Evolutionary conservation across 306 rosid species (phyloP), one percentile per base, ranked within the genome.

Genomic region (Gastrolobium bilobum): DNA sequence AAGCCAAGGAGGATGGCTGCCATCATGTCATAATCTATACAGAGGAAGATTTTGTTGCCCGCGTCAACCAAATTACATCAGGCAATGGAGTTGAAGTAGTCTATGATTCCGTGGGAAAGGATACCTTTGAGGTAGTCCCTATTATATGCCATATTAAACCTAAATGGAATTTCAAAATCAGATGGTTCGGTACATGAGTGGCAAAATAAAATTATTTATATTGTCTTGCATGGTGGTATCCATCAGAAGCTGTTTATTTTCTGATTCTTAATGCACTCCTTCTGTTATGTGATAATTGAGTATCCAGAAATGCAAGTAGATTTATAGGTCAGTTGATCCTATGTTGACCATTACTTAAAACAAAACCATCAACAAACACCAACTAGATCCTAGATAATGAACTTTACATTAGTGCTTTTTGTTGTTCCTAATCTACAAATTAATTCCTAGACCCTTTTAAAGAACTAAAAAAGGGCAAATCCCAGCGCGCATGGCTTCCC

Each of bases 71-170:
- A 83, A 84, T 92, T 50, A 93, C 96, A 50, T 86, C 89, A 2
- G 94, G 92, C 77, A 88, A 85, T 48, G 97, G 94, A 66, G 96
- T 92, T 67, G 88, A 92, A 51, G 94, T 90, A 57, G 96, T 93
- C 80, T 93, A 90, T 53, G 97, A 92, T 83, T 87, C 97, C 61
- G 94, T 92, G 10, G 94, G 97, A 63, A 90, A 90, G 76, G 91
- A 89, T 38, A 90, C 97, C 33, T 93, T 90, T 50, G 75, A 89
- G 93, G 97, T 90, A 89, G 70, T 42, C 0, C 33, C 72, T 72
- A 5, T 77, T 71, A 60, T 35, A 47, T 11, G 40, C 63, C 20
- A 59, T 13, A 52, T 29, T 31, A 43, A n/a, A 3, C 37, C 43
- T 39, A 7, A 11, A 15, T 31, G 52, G 31, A 48, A 31, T 72